A percentile compares a stretch with the other conserved stretches of the same genome.
These are phyloP conservation scores for Corchorus olitorius DNA, from an alignment of 345 rosid genomes.

Conservation along the genomic window DNA sequence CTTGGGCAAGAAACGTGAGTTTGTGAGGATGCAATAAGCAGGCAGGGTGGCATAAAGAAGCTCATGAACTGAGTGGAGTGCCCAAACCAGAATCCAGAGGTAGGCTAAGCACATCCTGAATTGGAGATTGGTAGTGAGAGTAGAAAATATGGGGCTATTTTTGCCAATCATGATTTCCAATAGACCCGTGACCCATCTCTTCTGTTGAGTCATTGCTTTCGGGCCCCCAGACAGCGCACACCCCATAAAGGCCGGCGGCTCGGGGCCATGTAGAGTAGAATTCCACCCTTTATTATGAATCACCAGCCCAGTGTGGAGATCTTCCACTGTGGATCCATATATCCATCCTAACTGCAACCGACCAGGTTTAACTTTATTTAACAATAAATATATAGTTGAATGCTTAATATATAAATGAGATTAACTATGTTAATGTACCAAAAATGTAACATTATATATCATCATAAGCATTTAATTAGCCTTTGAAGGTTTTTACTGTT, in stretches of 20 bases:
- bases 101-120: constrained; percentile 55
- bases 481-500: neutral
- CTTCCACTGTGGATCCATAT: constrained; percentile 64
- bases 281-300: constrained; percentile 64
- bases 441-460: too few species aligned
- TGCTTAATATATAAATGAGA: too few species aligned
- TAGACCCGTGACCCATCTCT: constrained; percentile 65
- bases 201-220: constrained; percentile 43
- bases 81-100: constrained; percentile 34
- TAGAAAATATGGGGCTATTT: constrained; percentile 27
- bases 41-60: constrained; percentile 52
- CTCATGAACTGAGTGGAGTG: constrained; percentile 55
- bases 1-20: constrained; percentile 63
- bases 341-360: constrained; percentile 53
- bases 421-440: too few species aligned
- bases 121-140: constrained; percentile 31
- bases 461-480: too few species aligned
- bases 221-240: constrained; percentile 49
- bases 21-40: constrained; percentile 57
- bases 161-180: constrained; percentile 47
- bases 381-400: neutral
- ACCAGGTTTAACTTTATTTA: too few species aligned
- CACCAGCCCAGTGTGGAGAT: constrained; percentile 43
- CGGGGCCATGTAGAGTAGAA: constrained; percentile 25
- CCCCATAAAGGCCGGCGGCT: constrained; percentile 60